Percentiles rank a stretch among this genome's conserved stretches.
Conservation (phyloP, 2,329 filamentous ascomycete species). For the Aspergillus terreus region DNA sequence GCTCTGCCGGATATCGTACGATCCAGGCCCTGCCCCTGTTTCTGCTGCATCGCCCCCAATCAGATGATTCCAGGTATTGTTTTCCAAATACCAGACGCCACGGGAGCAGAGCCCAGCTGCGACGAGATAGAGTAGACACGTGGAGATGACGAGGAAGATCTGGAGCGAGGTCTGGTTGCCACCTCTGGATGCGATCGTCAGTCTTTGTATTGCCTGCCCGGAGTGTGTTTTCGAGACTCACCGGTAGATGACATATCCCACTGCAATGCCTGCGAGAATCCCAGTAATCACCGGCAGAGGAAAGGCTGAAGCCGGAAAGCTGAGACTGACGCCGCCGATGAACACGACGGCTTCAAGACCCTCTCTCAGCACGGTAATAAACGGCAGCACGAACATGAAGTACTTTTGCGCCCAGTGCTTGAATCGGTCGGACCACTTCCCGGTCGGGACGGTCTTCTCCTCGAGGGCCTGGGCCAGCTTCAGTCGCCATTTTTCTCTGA, state of each 20-base stretch:
- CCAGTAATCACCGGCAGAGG: conserved; percentile 68
- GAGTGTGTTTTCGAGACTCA: conserved; percentile 40
- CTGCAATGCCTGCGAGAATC: conserved; percentile 59
- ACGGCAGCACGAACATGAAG: conserved; percentile 79
- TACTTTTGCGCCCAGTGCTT: conserved; percentile 72
- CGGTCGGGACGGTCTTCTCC: conserved; percentile 38
- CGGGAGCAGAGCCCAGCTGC: conserved; percentile 77
- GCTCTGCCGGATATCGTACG: conserved; percentile 72
- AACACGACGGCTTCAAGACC: conserved; percentile 17
- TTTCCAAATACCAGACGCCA: conserved; percentile 69
- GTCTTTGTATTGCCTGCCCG: neutral
- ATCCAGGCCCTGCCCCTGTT: conserved; percentile 65
- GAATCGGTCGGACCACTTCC: conserved; percentile 43
- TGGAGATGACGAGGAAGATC: conserved; percentile 72
- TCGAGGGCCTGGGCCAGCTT: conserved; percentile 72
- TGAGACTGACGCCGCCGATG: conserved; percentile 15
- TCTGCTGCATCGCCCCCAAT: conserved; percentile 56
- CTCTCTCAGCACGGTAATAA: conserved; percentile 57
- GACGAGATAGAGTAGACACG: conserved; percentile 77
- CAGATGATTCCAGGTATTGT: conserved; percentile 62
- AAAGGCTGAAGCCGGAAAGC: conserved; percentile 55
- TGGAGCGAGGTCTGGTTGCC: conserved; percentile 63
- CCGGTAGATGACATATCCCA: conserved; percentile 76
- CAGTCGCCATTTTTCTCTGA: conserved; percentile 82
- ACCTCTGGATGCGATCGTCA: conserved; percentile 36